Conservation (phyloP, 805 yeast genomes). For the Candida vartiovaarae region DNA sequence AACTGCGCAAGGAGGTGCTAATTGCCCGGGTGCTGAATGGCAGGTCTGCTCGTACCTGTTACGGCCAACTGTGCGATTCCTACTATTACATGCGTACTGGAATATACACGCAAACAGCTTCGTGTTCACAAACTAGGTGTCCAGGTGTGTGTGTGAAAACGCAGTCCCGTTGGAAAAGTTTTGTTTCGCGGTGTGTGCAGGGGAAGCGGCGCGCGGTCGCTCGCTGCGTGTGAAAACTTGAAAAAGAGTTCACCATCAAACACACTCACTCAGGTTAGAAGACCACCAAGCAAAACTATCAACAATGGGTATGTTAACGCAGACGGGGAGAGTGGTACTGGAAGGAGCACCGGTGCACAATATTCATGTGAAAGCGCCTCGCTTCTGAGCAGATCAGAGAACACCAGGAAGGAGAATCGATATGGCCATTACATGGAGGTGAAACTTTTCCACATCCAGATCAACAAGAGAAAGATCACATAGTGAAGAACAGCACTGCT, state of each 20-base stretch:
- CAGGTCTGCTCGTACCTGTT: background rate
- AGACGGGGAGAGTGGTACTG: background rate
- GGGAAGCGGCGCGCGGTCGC: background rate
- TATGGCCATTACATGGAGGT: too few relatives aligned
- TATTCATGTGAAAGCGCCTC: too few relatives aligned
- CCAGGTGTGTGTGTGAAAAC: conserved; percentile 10
- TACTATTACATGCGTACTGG: conserved; percentile 1
- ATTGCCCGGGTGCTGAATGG: background rate
- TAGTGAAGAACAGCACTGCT: too few relatives aligned
- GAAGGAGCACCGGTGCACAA: too few relatives aligned
- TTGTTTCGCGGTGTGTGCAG: background rate
- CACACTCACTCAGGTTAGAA: conserved; percentile 3
- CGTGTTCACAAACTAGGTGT: conserved; percentile 8
- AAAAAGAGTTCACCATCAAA: conserved; percentile 14
- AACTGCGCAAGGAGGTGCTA: background rate
- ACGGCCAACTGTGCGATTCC: background rate
- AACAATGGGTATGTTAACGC: conserved; percentile 25
- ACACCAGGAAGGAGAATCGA: too few relatives aligned
- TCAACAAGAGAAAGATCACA: too few relatives aligned
- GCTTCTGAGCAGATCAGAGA: too few relatives aligned
- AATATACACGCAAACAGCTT: conserved; percentile 2
- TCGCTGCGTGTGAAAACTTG: conserved; percentile 14
- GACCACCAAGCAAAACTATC: conserved; percentile 21
- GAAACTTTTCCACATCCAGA: too few relatives aligned
- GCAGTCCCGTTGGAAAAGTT: conserved; percentile 15